Percentiles rank a stretch among this genome's conserved stretches.
Evolutionary conservation across 805 yeast genomes (phyloP).

Genomic region (Candida gorgasii): DNA sequence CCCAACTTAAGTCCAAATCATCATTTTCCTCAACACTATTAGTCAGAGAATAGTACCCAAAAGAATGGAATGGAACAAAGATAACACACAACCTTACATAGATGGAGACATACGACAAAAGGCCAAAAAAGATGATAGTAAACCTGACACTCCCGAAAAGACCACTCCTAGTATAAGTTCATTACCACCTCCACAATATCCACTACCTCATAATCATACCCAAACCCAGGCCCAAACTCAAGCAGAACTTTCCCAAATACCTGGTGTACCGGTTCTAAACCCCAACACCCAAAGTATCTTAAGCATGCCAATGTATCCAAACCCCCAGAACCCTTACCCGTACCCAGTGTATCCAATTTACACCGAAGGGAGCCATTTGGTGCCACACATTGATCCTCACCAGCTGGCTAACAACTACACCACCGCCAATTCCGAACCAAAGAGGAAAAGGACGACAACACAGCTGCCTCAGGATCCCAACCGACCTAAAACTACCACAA

Average conservation of each 20-base stretch:
- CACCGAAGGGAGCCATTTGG: conserved; percentile 1
- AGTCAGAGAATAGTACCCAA: too few species aligned
- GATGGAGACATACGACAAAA: conserved; percentile 2
- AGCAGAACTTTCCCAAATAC: not conserved
- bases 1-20: too few species aligned
- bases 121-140: not conserved
- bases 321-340: not conserved
- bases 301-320: conserved; percentile 4
- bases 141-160: not conserved
- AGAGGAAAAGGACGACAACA: not conserved
- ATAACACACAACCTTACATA: not conserved
- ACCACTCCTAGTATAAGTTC: not conserved
- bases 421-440: not conserved
- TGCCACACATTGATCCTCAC: conserved; percentile 1
- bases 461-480: not conserved
- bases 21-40: too few species aligned
- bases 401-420: not conserved
- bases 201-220: too few species aligned
- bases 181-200: not conserved
- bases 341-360: conserved; percentile 1
- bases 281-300: not conserved
- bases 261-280: not conserved
- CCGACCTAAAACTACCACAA: conserved; percentile 20
- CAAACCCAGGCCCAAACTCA: not conserved
- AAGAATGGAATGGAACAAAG: conserved; percentile 6